phyloP scores from a whole-genome alignment of 192 early-diverging fungal species.

The Geranomyces michiganensis region DNA sequence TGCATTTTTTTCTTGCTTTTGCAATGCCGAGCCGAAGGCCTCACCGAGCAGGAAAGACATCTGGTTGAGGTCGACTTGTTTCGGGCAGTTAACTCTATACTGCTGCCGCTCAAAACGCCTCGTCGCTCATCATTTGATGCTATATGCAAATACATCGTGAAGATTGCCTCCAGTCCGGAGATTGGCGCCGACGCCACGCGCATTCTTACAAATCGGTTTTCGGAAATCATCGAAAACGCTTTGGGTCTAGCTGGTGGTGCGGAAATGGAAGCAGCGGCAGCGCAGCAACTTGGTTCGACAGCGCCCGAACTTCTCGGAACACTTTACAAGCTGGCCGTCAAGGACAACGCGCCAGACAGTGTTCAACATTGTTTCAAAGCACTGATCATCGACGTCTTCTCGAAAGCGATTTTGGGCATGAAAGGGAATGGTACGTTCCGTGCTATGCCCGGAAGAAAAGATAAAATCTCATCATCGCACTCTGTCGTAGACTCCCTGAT shows the following conservation, averaged over 20 bases:
- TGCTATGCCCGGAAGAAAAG: not conserved
- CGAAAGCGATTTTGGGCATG: not conserved
- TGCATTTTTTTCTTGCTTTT: constrained; percentile 52
- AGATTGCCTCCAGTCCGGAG: constrained; percentile 27
- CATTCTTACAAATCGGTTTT: no score
- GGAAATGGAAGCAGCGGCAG: not conserved
- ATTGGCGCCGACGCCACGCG: constrained; percentile 2
- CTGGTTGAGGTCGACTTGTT: constrained; percentile 14
- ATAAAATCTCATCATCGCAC: not conserved
- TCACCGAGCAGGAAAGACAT: not conserved
- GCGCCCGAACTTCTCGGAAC: not conserved
- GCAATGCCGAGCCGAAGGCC: not conserved
- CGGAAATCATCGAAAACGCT: no score
- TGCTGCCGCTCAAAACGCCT: constrained; percentile 14
- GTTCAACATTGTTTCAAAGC: not conserved
- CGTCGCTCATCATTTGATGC: not conserved
- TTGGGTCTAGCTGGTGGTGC: no score
- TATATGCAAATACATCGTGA: constrained; percentile 20
- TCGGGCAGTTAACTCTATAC: constrained; percentile 5
- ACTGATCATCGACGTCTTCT: not conserved
- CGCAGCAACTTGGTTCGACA: not conserved
- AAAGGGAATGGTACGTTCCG: not conserved
- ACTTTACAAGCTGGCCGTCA: not conserved
- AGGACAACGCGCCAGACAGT: not conserved
- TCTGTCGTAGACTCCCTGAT: not conserved